Evolutionary conservation across 495 filamentous ascomycete genomes (phyloP).

Genomic region (Staphylotrichum tortipilum): DNA sequence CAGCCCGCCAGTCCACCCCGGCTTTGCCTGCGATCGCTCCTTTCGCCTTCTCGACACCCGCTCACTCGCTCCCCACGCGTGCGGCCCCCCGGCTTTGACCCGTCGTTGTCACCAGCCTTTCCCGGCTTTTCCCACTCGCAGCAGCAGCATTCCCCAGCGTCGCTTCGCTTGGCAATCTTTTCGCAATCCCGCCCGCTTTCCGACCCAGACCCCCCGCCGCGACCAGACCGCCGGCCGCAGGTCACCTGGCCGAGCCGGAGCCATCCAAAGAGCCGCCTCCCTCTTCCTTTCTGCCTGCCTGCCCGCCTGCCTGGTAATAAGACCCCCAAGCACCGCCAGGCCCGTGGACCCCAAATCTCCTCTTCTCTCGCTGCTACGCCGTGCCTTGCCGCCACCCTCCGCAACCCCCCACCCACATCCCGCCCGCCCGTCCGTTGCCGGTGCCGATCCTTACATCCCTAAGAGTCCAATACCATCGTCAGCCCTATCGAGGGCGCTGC

Average conservation of each 20-base stretch:
- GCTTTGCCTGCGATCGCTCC: too few relatives aligned
- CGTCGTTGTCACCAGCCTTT: too few relatives aligned
- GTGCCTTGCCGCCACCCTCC: background rate
- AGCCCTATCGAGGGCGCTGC: background rate
- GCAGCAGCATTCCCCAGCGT: background rate
- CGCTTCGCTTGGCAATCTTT: background rate
- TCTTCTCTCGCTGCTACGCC: background rate
- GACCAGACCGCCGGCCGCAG: constrained; percentile 11
- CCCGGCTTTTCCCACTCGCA: too few relatives aligned
- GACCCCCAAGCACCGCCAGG: constrained; percentile 6
- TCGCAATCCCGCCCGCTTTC: constrained; percentile 7
- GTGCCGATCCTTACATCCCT: constrained; percentile 6
- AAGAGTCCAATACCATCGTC: too few relatives aligned
- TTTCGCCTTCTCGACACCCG: too few relatives aligned
- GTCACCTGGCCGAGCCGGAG: constrained; percentile 3
- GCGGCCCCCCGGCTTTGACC: too few relatives aligned
- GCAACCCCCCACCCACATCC: background rate
- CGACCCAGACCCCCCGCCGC: constrained; percentile 8
- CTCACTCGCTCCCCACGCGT: too few relatives aligned
- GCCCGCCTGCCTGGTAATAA: constrained; percentile 6
- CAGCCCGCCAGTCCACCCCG: too few relatives aligned
- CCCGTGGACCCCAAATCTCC: constrained; percentile 15
- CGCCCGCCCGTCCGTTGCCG: background rate
- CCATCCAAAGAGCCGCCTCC: constrained; percentile 5
- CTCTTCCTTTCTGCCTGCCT: too few relatives aligned